These are phyloP conservation scores for Phytophthora niederhauseri DNA, from an alignment of 352 stramenopile genomes.

Conservation along the genomic window DNA sequence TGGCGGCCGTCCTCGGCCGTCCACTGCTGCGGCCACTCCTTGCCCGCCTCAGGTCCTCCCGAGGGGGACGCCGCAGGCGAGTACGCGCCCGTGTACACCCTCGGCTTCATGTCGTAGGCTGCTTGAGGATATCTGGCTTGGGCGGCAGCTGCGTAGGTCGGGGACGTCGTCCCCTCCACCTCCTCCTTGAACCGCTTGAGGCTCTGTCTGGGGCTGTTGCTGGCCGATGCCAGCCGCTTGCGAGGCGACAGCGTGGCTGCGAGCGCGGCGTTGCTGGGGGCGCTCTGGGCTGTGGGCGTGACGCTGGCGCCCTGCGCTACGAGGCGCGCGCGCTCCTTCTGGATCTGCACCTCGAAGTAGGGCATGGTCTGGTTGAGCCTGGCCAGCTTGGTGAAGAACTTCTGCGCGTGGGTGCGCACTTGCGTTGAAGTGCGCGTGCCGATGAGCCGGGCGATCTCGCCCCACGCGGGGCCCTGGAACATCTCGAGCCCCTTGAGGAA, in stretches of 20 bases:
- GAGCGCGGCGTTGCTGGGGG: conserved; percentile 36
- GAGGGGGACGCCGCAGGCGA: conserved; percentile 11
- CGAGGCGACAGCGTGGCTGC: conserved; percentile 49
- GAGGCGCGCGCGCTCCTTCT: conserved; percentile 67
- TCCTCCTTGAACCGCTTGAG: conserved; percentile 32
- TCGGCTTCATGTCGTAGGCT: conserved; percentile 5
- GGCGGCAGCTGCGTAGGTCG: conserved; percentile 7
- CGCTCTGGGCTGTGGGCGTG: conserved; percentile 47
- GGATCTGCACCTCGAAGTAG: conserved; percentile 80
- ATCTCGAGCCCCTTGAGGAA: conserved; percentile 85
- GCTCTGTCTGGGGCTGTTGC: conserved; percentile 24
- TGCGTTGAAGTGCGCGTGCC: conserved; percentile 85
- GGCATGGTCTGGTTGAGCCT: conserved; percentile 74
- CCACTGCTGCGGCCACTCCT: conserved; percentile 29
- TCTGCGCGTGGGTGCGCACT: conserved; percentile 87
- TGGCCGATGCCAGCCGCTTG: conserved; percentile 41
- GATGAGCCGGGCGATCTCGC: conserved; percentile 85
- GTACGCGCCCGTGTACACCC: conserved; percentile 13
- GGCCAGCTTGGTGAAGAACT: conserved; percentile 90
- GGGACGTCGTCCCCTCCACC: not conserved
- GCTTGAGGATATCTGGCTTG: conserved; percentile 13
- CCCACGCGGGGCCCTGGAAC: conserved; percentile 81
- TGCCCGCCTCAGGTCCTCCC: conserved; percentile 4
- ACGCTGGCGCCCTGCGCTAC: conserved; percentile 58
- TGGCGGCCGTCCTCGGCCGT: conserved; percentile 29